Evolutionary conservation across 2,329 filamentous ascomycete species (phyloP).

Genomic region (Ceratocystis diversiconidia): DNA sequence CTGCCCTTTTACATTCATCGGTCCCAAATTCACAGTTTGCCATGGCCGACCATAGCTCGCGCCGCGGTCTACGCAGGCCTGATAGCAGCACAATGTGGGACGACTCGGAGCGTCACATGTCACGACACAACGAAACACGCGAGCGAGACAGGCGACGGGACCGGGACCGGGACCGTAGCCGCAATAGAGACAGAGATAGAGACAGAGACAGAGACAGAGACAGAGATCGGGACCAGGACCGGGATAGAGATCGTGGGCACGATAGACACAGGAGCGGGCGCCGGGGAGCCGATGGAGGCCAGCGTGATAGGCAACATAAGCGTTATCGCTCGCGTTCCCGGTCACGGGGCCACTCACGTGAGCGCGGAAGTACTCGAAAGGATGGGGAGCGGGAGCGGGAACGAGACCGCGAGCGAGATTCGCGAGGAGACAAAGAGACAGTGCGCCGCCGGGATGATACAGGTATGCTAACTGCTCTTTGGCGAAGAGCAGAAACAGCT

Average conservation of each 20-base stretch:
- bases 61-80: conserved; percentile 23
- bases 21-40: no score
- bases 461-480: conserved; percentile 19
- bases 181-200: conserved; percentile 23
- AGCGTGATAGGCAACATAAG: background rate
- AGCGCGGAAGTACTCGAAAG: conserved; percentile 23
- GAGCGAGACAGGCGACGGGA: conserved; percentile 22
- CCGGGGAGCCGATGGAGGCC: background rate
- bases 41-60: background rate
- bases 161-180: conserved; percentile 23
- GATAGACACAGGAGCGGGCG: conserved; percentile 20
- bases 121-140: conserved; percentile 12
- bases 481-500: no score
- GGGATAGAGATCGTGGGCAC: conserved; percentile 24
- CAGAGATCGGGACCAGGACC: conserved; percentile 24
- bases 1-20: background rate
- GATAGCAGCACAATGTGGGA: conserved; percentile 52
- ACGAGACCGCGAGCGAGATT: conserved; percentile 13
- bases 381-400: conserved; percentile 21
- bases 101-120: conserved; percentile 31
- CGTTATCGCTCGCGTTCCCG: conserved; percentile 15
- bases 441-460: conserved; percentile 1
- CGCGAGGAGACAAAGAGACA: conserved; percentile 12
- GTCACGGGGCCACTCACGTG: conserved; percentile 17
- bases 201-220: conserved; percentile 26